Evolutionary conservation across 805 yeast genomes (phyloP).

Genomic region (Cyberlindnera galapagoensis): DNA sequence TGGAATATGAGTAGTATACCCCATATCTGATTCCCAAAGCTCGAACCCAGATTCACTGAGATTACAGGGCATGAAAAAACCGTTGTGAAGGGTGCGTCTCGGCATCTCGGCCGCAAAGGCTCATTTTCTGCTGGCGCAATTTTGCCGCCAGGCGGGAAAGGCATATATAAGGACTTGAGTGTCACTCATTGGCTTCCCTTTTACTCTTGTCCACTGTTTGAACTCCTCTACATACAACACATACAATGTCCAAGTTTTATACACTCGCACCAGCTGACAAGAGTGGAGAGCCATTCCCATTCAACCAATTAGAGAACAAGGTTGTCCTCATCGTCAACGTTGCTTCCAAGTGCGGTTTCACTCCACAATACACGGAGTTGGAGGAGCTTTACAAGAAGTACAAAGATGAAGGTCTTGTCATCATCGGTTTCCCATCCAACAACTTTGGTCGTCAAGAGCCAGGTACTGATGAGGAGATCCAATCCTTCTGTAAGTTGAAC

Average conservation of each 20-base stretch:
- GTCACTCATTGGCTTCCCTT: too few relatives aligned
- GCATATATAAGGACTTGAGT: too few relatives aligned
- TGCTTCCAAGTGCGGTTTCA: conserved; percentile 81
- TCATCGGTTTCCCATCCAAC: conserved; percentile 86
- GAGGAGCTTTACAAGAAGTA: conserved; percentile 66
- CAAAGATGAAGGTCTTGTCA: conserved; percentile 55
- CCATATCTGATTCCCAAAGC: too few relatives aligned
- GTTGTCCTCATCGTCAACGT: conserved; percentile 81
- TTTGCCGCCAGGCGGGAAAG: too few relatives aligned
- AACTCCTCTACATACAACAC: background rate
- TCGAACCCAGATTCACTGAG: too few relatives aligned
- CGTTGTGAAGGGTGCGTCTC: too few relatives aligned
- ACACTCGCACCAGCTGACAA: conserved; percentile 58
- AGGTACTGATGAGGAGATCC: conserved; percentile 62
- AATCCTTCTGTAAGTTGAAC: conserved; percentile 67
- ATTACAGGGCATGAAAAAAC: too few relatives aligned
- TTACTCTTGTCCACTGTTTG: too few relatives aligned
- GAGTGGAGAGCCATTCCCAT: conserved; percentile 52
- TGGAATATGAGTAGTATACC: too few relatives aligned
- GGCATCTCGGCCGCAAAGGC: too few relatives aligned
- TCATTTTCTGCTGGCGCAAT: too few relatives aligned
- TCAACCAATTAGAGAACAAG: conserved; percentile 62
- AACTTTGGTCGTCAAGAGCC: conserved; percentile 85
- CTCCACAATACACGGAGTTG: conserved; percentile 72
- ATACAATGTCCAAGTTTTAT: conserved; percentile 53